phyloP scores from a whole-genome alignment of 805 yeast genomes.

The Sungouiozyma intestinalis region DNA sequence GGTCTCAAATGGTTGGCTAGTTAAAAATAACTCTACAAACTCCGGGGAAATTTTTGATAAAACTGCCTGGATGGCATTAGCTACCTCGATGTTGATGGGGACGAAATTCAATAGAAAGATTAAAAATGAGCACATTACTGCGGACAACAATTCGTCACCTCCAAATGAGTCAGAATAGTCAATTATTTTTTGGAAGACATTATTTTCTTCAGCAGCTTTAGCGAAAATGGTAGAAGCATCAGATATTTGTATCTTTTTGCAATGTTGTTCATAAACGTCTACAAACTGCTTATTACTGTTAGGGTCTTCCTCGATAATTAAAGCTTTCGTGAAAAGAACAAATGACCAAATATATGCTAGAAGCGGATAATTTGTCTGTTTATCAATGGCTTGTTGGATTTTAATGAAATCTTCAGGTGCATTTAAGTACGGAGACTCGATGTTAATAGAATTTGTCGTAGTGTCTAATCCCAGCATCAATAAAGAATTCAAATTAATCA shows the following conservation, averaged over 20 bases:
- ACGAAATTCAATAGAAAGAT: conserved; percentile 34
- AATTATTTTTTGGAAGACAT: conserved; percentile 38
- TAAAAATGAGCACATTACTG: conserved; percentile 31
- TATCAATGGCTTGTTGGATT: conserved; percentile 29
- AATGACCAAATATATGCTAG: conserved; percentile 61
- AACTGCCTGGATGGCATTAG: conserved; percentile 24
- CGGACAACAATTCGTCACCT: conserved; percentile 42
- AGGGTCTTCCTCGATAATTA: conserved; percentile 34
- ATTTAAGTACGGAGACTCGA: conserved; percentile 30
- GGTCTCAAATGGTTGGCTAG: conserved; percentile 26
- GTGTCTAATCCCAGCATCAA: conserved; percentile 48
- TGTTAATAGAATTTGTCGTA: conserved; percentile 33
- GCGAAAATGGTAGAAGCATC: conserved; percentile 26
- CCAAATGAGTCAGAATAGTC: conserved; percentile 34
- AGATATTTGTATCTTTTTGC: conserved; percentile 6
- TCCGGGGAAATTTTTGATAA: conserved; percentile 27
- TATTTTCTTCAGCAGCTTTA: conserved; percentile 28
- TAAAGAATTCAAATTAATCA: conserved; percentile 31
- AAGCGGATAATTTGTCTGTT: conserved; percentile 31
- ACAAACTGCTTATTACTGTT: conserved; percentile 7
- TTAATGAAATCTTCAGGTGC: conserved; percentile 31
- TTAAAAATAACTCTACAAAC: conserved; percentile 32
- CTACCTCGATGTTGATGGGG: conserved; percentile 33
- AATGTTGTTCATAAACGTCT: conserved; percentile 1
- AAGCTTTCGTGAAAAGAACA: conserved; percentile 40